These are phyloP conservation scores for Xerocomus brunneocitrinus DNA, from an alignment of 768 basidiomycete genomes.

Conservation along the genomic window DNA sequence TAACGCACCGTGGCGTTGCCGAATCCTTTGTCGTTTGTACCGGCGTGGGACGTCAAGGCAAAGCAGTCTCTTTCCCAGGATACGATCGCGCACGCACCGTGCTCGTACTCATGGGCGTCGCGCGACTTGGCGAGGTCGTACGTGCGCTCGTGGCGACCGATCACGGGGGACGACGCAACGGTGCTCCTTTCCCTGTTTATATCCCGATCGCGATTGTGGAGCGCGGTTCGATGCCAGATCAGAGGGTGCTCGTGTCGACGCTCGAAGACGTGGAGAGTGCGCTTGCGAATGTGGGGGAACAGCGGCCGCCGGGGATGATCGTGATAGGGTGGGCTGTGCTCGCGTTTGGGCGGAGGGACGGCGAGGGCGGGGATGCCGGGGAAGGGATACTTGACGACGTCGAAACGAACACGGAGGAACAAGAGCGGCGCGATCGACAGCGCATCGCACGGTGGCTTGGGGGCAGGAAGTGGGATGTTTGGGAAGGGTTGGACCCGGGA, in stretches of 20 bases:
- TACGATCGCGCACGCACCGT: conserved; percentile 81
- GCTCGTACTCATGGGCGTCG: conserved; percentile 93
- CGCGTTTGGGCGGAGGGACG: conserved; percentile 41
- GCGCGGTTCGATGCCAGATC: conserved; percentile 91
- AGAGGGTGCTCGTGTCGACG: conserved; percentile 78
- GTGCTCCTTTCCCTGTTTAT: conserved; percentile 63
- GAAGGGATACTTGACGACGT: conserved; percentile 66
- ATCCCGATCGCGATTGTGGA: conserved; percentile 92
- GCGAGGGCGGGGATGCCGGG: conserved; percentile 49
- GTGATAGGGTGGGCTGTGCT: conserved; percentile 89
- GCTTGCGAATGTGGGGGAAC: conserved; percentile 72
- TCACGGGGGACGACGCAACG: conserved; percentile 42
- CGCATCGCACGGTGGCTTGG: conserved; percentile 60
- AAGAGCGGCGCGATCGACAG: conserved; percentile 27
- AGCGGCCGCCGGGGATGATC: conserved; percentile 95
- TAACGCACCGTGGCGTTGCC: conserved; percentile 93
- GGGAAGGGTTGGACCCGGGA: conserved; percentile 54
- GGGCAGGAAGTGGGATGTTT: conserved; percentile 52
- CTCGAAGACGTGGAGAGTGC: conserved; percentile 65
- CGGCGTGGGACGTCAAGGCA: conserved; percentile 85
- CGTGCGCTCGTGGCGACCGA: conserved; percentile 43
- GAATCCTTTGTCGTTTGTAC: conserved; percentile 90
- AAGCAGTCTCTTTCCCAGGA: conserved; percentile 77
- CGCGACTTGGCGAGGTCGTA: conserved; percentile 71
- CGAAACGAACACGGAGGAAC: conserved; percentile 25